phyloP scores from a whole-genome alignment of 2,329 filamentous ascomycete species.

The Polytolypa hystricis region DNA sequence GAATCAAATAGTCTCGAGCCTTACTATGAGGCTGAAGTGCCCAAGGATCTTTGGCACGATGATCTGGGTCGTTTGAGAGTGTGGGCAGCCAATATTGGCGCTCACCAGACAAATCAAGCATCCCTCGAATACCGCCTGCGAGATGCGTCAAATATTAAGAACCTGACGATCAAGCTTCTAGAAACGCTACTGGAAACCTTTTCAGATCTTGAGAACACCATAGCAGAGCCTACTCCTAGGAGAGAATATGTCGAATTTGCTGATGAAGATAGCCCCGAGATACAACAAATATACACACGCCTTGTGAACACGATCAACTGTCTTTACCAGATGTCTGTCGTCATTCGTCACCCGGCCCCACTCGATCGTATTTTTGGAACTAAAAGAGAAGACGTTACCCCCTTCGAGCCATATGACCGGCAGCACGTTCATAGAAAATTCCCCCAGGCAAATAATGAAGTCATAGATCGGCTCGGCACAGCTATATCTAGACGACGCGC shows the following conservation, averaged over 20 bases:
- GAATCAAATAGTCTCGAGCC: too few relatives aligned
- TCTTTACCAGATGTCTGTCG: constrained; percentile 25
- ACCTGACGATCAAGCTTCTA: constrained; percentile 2
- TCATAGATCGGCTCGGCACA: constrained; percentile 20
- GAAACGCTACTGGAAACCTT: not conserved
- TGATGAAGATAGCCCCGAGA: constrained; percentile 2
- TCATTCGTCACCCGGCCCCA: constrained; percentile 26
- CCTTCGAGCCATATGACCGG: constrained; percentile 7
- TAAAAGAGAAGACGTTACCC: constrained; percentile 4
- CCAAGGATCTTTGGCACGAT: constrained; percentile 6
- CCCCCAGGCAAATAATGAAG: constrained; percentile 7
- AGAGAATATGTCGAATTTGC: constrained; percentile 1
- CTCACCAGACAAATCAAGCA: constrained; percentile 5
- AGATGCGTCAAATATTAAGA: constrained; percentile 6
- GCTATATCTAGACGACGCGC: constrained; percentile 26
- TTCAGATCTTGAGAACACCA: not conserved
- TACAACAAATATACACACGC: not conserved
- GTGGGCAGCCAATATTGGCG: constrained; percentile 11
- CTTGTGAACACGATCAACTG: constrained; percentile 18
- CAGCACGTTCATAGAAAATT: constrained; percentile 23
- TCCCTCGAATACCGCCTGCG: constrained; percentile 11
- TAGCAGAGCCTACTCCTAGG: not conserved
- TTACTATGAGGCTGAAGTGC: not conserved
- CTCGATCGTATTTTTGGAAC: constrained; percentile 20
- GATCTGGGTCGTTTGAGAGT: constrained; percentile 9